Percentiles rank a stretch among this genome's conserved stretches.
Evolutionary conservation across 345 rosid genomes (phyloP).

Genomic region (Euclidium syriacum): DNA sequence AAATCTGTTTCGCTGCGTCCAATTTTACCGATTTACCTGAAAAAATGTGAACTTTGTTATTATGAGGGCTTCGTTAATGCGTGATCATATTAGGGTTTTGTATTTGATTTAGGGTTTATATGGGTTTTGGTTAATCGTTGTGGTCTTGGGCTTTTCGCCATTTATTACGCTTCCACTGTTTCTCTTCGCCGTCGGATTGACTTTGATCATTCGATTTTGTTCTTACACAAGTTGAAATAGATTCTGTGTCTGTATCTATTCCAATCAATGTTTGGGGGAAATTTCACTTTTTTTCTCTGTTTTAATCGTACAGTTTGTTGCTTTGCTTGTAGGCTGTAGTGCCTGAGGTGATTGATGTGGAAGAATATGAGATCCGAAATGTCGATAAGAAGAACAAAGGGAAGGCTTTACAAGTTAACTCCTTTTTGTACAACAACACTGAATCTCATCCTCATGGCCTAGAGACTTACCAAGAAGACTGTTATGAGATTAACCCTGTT

Average conservation of each 20-base stretch:
- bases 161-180: background rate
- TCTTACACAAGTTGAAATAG: background rate
- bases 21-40: slow-evolving; percentile 6
- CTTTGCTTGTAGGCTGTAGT: slow-evolving; percentile 36
- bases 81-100: slow-evolving; percentile 17
- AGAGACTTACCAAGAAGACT: too few species aligned
- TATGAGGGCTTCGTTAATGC: background rate
- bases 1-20: background rate
- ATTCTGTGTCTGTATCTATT: background rate
- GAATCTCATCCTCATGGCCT: too few species aligned
- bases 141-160: background rate
- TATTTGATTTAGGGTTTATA: slow-evolving; percentile 17
- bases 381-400: slow-evolving; percentile 47
- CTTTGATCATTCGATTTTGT: background rate
- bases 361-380: slow-evolving; percentile 45
- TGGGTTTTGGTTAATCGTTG: background rate
- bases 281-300: background rate
- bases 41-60: background rate
- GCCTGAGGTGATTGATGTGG: slow-evolving; percentile 63
- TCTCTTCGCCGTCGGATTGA: background rate
- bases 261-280: background rate
- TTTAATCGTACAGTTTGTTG: slow-evolving; percentile 1
- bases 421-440: slow-evolving; percentile 26
- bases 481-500: too few species aligned
- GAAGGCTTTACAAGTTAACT: slow-evolving; percentile 40